Evolutionary conservation across 1,139 yeast genomes (phyloP), one percentile per base, ranked within the genome.

Genomic region (Saccharomyces uvarum): DNA sequence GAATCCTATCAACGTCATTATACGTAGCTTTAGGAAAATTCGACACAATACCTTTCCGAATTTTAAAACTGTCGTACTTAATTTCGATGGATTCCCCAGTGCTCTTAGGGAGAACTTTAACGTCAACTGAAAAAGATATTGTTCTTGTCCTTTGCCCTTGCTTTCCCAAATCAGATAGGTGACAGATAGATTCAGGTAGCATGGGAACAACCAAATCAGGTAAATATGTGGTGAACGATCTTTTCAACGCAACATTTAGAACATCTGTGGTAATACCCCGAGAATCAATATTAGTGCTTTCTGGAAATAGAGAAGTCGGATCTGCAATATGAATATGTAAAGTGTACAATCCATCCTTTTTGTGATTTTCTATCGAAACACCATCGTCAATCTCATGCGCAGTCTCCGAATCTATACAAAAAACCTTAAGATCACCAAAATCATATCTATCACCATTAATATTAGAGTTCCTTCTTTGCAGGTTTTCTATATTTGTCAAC

Each of bases 351-450:
- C 26, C 64, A 1, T 70, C 69, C 0, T 69, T 71, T 1, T 64
- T 67, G 0, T 72, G 57, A 29, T 67, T 67, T 44, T 74, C 74
- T 19, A 93, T 72, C 0, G 96, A 82, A 28, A 93, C 77, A 49
- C 98, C 99, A 70, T 93, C 99, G 69, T 93, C 99, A 58, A 93
- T 87, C 70, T 93, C 99, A 62, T 86, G 86, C 0, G 98, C 97
- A 48, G 77, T 78, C 11, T 76, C 81, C 2, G 86, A 79, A 70
- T 93, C 99, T 56, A 93, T 90, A 70, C 98, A 90, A 67, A 84
- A 93, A 0, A 91, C 83, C 0, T 84, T 80, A 42, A 78, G 70
- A 11, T 75, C 65, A 57, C 73, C 77, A 60, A 76, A 83, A 24
- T 74, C 75, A 48, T 75, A 70, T 54, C 79, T 77, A 27, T 29